Base-by-base conservation (phyloP, 177 flowering plant genomes). In the Vitis hybrid region DNA sequence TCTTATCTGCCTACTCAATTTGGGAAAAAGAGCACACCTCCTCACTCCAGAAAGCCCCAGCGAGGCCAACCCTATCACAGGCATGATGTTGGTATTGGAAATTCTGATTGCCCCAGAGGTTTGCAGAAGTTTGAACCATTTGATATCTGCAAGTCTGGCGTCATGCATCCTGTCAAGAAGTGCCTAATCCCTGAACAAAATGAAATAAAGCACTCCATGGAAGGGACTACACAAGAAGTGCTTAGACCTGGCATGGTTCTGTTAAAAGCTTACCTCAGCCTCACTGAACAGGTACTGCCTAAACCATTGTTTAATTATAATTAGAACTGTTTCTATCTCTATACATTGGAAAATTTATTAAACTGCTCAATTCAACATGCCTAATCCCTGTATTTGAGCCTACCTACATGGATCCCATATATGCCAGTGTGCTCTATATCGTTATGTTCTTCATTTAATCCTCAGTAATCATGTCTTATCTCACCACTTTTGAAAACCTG, bases 211-310 rank as follows among this genome's bases (percentile, higher is more conserved):
- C 61, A 64, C 50, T 20, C 68, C 14, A 49, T 6, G 17, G 77
- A 66, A 47, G 73, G 64, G 65, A 15, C 51, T 24, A 15, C 38
- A 8, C 67, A 69, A 12, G 11, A 17, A n/a, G 3, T 83, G 10
- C 67, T 88, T 68, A 85, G 90, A 76, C 77, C 89, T 50, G 97
- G 95, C 56, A 90, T 92, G 95, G 82, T 89, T 61, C 81, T 85
- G 5, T 60, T 92, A 31, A 88, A 82, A 77, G 63, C 65, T 20
- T 85, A 72, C 76, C 64, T 92, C 66, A 55, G 78, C 62, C 60
- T 13, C 6, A 4, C 1, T 3, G 84, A 90, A 59, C 95, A 92
- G 95, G 97, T 86, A 12, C 66, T 10, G 11, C 53, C 50, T 24
- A 5, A 44, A 2, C 20, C 14, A 13, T 53, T 33, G 14, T 49